Base-by-base conservation (phyloP, 73 alveolate genomes). In the Urostyla sp. region DNA sequence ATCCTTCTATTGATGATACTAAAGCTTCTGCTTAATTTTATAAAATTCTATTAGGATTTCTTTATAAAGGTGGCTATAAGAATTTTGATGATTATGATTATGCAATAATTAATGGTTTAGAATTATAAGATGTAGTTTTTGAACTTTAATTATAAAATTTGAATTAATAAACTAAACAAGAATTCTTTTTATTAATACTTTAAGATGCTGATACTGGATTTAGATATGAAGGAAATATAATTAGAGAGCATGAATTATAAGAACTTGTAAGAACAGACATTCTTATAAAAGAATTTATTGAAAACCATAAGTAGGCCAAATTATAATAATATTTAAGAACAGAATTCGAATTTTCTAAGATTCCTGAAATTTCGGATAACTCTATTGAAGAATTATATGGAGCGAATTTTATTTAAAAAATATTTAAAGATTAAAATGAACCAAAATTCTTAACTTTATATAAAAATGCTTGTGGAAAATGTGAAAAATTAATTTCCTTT, bases 121-220 rank as follows among this genome's bases (percentile, higher is more conserved):
- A 58, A 10, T 35, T 58, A 3, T 3, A 31, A 10, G 75, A 32
- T 58, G 54, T 58, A 8, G 54, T 32, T 8, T 21, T 8, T 5
- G 75, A 58, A 5, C 31, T 58, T 5, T 35, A 58, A 58, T 21
- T 58, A 3, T n/a, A n/a, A n/a, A n/a, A n/a, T n/a, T n/a, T n/a
- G n/a, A 55, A 58, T 27, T 13, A 58, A 58, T 11, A 11, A 11
- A 18, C 54, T 6, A 55, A 58, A 1, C 31, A 55, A 58, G 10
- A 21, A 4, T 58, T 58, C 28, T 27, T 35, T 31, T 32, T 58
- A 31, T 11, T 58, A 4, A 58, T 58, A 26, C 23, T 58, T 18
- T 35, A 58, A 7, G 54, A 58, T 32, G 55, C 24, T 35, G 75
- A 58, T 30, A 34, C 54, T 58, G 75, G 75, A n/a, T 58, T 15